Percentiles rank a stretch among this genome's conserved stretches.
Evolutionary conservation across 441 rosid species (phyloP).

Genomic region (Gossypium davidsonii): DNA sequence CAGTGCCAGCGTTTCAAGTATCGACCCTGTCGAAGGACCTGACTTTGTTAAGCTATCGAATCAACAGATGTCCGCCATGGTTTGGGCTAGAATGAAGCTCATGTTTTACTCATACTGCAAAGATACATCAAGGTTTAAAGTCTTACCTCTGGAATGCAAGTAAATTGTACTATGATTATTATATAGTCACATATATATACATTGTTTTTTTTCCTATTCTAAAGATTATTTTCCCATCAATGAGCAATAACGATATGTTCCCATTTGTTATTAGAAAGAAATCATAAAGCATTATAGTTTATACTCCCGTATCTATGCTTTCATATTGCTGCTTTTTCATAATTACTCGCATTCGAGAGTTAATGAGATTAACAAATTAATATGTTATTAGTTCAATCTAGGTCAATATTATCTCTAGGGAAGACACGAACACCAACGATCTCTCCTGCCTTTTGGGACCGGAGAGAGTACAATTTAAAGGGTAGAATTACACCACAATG

Average conservation of each 20-base stretch:
- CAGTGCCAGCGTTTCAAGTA: constrained; percentile 39
- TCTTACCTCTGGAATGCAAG: constrained; percentile 70
- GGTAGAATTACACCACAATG: too few relatives aligned
- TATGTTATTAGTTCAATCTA: too few relatives aligned
- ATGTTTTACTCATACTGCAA: constrained; percentile 88
- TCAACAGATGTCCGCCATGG: constrained; percentile 61
- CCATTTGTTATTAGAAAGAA: not conserved
- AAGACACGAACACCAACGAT: too few relatives aligned
- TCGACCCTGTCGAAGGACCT: constrained; percentile 67
- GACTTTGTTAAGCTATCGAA: constrained; percentile 50
- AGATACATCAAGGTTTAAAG: constrained; percentile 60
- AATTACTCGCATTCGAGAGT: too few relatives aligned
- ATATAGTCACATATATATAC: not conserved
- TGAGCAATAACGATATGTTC: not conserved
- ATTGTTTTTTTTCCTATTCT: not conserved
- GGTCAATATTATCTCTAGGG: too few relatives aligned
- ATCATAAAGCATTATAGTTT: not conserved
- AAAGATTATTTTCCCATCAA: not conserved
- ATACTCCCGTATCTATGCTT: too few relatives aligned
- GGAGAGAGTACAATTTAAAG: too few relatives aligned
- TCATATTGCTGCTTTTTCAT: too few relatives aligned
- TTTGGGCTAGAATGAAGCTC: constrained; percentile 79
- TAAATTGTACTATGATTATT: not conserved
- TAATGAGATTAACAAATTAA: too few relatives aligned
- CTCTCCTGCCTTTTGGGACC: too few relatives aligned